Evolutionary conservation across 1,139 yeast genomes (phyloP), one percentile per base, ranked within the genome.

Genomic region (Geotrichum europaeum): DNA sequence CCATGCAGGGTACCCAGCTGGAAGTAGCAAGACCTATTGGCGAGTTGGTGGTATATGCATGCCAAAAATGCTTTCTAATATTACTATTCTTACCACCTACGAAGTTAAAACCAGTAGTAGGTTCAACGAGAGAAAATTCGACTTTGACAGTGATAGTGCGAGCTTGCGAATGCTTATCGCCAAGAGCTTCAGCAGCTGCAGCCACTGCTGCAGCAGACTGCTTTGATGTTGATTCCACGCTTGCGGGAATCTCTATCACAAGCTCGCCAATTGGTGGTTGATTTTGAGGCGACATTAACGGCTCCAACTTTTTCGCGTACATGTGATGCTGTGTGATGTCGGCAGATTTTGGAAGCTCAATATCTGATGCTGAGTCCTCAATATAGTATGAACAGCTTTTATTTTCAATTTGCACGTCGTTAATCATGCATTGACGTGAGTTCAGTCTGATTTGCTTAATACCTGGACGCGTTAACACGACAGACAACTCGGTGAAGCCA

Each of bases 1-100:
- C 98, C 4, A 94, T 80, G 70, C 99, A 95, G 0, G 99, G 99
- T 55, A 94, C 88, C 99, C 99, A 95, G 24, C 91, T 86, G 1
- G 97, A 89, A 0, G 98, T 89, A 15, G 96, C 84, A 9, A 88
- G 80, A 24, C 91, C 91, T 55, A 84, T 76, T 32, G 90, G 92
- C 3, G 89, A 80, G 69, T 94, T 92, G 0, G 84, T 79, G 0
- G 99, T 92, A 72, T 87, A 91, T 1, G 89, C 96, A 69, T 89
- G 96, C 96, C 97, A 91, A 51, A 76, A 73, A 15, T 75, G 72
- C 56, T 76, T 75, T 32, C 75, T 74, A 7, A 76, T 58, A 34
- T 66, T 67, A 49, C 73, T 57, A 71, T 76, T 66, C 18, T 62
- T 64, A 25, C 81, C 83, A 24, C 90, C 87, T 47, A 86, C 81